Evolutionary conservation across 306 rosid genomes (phyloP).

Genomic region (Quillaja saponaria): DNA sequence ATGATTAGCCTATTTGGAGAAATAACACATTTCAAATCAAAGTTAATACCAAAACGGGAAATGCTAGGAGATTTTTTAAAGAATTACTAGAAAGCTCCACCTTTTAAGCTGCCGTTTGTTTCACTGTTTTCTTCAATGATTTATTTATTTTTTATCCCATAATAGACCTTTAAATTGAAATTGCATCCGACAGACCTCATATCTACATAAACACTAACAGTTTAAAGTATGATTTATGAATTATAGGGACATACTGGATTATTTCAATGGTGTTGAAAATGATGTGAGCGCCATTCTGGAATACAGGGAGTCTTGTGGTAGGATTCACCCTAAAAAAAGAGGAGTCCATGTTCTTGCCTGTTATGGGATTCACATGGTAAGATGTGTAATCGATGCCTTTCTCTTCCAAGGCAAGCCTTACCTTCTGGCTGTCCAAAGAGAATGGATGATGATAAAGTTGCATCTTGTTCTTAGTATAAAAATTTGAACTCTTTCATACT

Average conservation of each 20-base stretch:
- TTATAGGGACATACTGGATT: constrained; percentile 72
- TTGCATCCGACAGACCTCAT: no score
- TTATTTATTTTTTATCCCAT: no score
- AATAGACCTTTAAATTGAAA: no score
- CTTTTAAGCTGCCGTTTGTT: constrained; percentile 3
- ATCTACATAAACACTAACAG: no score
- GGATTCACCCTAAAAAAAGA: constrained; percentile 76
- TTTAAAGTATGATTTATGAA: no score
- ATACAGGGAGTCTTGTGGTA: constrained; percentile 72
- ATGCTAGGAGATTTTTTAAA: constrained; percentile 1
- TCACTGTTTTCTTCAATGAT: neutral
- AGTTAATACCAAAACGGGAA: constrained; percentile 24
- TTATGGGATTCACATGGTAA: constrained; percentile 81
- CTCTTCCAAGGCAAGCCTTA: constrained; percentile 93
- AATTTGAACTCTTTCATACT: constrained; percentile 13
- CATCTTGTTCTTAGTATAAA: constrained; percentile 51
- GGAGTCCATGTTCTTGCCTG: constrained; percentile 88
- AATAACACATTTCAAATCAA: neutral
- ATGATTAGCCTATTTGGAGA: constrained; percentile 11
- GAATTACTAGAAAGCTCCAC: constrained; percentile 8
- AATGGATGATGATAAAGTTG: constrained; percentile 94
- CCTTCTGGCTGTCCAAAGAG: constrained; percentile 87
- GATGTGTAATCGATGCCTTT: constrained; percentile 84
- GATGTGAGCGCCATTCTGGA: constrained; percentile 84
- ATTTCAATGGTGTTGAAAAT: constrained; percentile 74